phyloP scores from a whole-genome alignment of 2,329 filamentous ascomycete genomes.

The Cladorrhinum sp. region DNA sequence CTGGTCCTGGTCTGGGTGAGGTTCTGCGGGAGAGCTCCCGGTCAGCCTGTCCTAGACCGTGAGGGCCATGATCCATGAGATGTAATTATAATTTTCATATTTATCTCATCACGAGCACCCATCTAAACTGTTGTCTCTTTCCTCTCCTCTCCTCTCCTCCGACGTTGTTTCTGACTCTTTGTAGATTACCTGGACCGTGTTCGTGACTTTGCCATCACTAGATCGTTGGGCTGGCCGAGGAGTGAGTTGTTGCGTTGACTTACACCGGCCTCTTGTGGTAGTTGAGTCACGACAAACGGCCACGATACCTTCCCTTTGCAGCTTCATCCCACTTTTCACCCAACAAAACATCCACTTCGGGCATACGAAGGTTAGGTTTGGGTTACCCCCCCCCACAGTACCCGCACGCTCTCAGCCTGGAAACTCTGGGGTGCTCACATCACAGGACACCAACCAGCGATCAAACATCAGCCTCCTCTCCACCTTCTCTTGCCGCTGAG shows the following conservation, averaged over 20 bases:
- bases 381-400: no score
- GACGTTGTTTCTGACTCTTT: not conserved
- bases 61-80: not conserved
- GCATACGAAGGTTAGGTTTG: no score
- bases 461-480: not conserved
- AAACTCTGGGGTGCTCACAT: not conserved
- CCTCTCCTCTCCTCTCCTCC: not conserved
- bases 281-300: not conserved
- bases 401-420: no score
- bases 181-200: not conserved
- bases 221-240: not conserved
- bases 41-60: constrained; percentile 1
- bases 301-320: not conserved
- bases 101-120: not conserved
- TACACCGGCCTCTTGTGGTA: not conserved
- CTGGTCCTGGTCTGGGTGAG: constrained; percentile 1
- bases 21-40: not conserved
- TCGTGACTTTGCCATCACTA: not conserved
- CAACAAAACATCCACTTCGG: not conserved
- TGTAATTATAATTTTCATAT: not conserved
- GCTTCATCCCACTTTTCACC: not conserved
- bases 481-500: not conserved
- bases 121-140: not conserved
- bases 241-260: not conserved
- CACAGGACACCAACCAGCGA: not conserved